Conservation (phyloP, 2,329 filamentous ascomycete genomes). For the Colletotrichum lentis region DNA sequence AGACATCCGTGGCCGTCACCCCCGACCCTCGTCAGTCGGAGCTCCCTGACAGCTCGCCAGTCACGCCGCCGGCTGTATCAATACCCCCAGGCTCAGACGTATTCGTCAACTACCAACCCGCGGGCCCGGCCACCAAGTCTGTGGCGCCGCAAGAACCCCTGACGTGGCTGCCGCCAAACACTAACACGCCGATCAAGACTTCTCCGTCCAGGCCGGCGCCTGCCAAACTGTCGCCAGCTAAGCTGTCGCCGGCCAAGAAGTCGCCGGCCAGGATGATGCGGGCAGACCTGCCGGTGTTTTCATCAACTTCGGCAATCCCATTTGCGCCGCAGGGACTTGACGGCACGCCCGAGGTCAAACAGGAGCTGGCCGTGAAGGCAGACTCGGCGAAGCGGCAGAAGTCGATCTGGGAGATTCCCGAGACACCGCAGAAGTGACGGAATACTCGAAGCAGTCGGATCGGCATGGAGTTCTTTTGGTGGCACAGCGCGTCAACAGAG, state of each 20-base stretch:
- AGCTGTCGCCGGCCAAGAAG: constrained; percentile 15
- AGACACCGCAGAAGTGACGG: constrained; percentile 44
- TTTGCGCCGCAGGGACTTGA: constrained; percentile 50
- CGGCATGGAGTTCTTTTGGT: neutral
- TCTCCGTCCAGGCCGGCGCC: constrained; percentile 46
- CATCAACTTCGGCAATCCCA: constrained; percentile 56
- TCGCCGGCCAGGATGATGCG: constrained; percentile 45
- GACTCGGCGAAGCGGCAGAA: constrained; percentile 33
- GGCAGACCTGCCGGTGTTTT: constrained; percentile 50
- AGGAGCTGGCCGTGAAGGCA: constrained; percentile 16
- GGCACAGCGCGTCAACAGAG: neutral
- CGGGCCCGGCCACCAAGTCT: constrained; percentile 56
- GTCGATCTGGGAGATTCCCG: constrained; percentile 48
- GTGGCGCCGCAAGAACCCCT: constrained; percentile 52
- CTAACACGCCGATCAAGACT: constrained; percentile 44
- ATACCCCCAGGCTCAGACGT: constrained; percentile 46
- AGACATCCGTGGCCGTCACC: constrained; percentile 14
- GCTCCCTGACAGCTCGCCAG: constrained; percentile 46
- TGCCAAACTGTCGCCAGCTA: constrained; percentile 46
- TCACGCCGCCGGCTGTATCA: constrained; percentile 40
- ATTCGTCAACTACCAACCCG: constrained; percentile 65
- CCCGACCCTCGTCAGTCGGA: constrained; percentile 41
- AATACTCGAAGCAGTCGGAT: too few relatives aligned
- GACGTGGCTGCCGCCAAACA: constrained; percentile 62
- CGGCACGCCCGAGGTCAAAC: neutral